These are phyloP conservation scores for Streptanthus diversifolius DNA, from an alignment of 345 rosid genomes.

Conservation along the genomic window DNA sequence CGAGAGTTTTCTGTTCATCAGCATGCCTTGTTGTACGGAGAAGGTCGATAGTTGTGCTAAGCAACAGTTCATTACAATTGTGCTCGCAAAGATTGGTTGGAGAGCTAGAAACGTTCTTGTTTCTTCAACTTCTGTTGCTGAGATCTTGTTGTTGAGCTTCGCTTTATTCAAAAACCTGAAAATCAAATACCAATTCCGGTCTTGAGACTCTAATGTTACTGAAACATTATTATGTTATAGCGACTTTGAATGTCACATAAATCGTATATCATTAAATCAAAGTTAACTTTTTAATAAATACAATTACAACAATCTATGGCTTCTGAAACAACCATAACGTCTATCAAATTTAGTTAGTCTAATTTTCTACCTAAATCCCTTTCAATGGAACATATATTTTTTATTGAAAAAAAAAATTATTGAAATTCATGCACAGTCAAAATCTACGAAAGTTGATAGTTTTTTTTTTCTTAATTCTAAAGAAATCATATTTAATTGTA, in stretches of 20 bases:
- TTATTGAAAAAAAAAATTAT: not conserved
- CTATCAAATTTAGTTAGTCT: not conserved
- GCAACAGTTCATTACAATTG: conserved; percentile 65
- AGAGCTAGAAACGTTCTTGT: conserved; percentile 50
- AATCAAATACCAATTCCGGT: not conserved
- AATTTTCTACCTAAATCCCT: not conserved
- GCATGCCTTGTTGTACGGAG: conserved; percentile 53
- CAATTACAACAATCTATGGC: not conserved
- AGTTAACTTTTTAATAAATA: not conserved
- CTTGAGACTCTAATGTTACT: not conserved
- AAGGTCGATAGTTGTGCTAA: conserved; percentile 57
- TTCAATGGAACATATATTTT: not conserved
- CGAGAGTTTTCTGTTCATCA: conserved; percentile 43
- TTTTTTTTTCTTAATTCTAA: not conserved
- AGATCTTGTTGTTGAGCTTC: conserved; percentile 23
- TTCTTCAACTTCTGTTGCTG: conserved; percentile 44
- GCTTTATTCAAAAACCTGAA: conserved; percentile 53
- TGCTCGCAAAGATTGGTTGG: conserved; percentile 54
- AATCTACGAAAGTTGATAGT: not conserved
- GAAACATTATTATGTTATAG: not conserved
- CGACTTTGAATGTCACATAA: not conserved
- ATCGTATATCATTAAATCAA: not conserved
- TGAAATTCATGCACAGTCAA: not conserved
- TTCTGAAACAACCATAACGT: not conserved
- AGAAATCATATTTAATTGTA: not conserved